A percentile compares a stretch with the other conserved stretches of the same genome.
phyloP scores from a whole-genome alignment of 345 rosid species.

The Leavenworthia alabamica region DNA sequence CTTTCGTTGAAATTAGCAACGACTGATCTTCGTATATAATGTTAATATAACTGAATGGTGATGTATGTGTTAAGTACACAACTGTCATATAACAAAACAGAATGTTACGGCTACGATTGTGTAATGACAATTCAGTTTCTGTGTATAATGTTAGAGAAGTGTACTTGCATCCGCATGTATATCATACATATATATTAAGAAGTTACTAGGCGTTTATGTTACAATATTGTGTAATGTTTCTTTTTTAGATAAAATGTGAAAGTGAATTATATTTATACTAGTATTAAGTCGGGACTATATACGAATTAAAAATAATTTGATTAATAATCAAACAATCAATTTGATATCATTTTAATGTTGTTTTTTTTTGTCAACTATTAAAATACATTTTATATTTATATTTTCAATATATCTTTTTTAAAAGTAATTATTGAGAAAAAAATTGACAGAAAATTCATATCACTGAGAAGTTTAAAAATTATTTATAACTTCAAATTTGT shows the following conservation, averaged over 20 bases:
- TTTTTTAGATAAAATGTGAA: background rate
- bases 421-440: too few relatives aligned
- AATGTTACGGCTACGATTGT: conserved; percentile 24
- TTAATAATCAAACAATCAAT: too few relatives aligned
- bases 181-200: background rate
- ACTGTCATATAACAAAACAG: conserved; percentile 8
- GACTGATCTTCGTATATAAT: background rate
- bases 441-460: too few relatives aligned
- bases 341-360: too few relatives aligned
- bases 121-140: conserved; percentile 19
- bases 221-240: too few relatives aligned
- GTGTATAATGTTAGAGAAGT: conserved; percentile 11
- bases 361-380: too few relatives aligned
- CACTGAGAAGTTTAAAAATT: too few relatives aligned
- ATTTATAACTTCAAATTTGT: too few relatives aligned
- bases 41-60: background rate
- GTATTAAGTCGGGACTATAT: too few relatives aligned
- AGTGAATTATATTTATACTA: background rate
- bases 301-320: too few relatives aligned
- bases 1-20: conserved; percentile 24
- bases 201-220: conserved; percentile 10
- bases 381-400: too few relatives aligned
- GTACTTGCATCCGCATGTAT: background rate
- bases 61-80: conserved; percentile 6
- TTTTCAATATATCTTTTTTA: too few relatives aligned